Percentiles rank a stretch among this genome's conserved stretches.
phyloP scores from a whole-genome alignment of 2,329 filamentous ascomycete species.

The Monosporascus sp. region DNA sequence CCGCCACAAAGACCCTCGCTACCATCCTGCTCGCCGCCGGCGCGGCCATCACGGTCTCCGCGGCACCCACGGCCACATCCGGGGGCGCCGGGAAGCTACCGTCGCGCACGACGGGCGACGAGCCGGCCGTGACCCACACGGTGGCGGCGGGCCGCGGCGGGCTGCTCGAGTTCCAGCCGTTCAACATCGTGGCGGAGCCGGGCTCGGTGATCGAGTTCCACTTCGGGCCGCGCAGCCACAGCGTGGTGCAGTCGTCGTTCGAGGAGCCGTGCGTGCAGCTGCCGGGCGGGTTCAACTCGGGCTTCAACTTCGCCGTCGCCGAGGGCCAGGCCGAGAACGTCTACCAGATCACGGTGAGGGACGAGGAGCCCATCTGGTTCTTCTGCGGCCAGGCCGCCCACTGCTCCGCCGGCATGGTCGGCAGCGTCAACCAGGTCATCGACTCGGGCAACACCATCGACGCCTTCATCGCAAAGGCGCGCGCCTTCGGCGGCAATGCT shows the following conservation, averaged over 20 bases:
- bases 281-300: conserved; percentile 36
- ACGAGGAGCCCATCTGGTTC: conserved; percentile 37
- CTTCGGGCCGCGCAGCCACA: conserved; percentile 48
- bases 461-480: not conserved
- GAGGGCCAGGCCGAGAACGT: conserved; percentile 32
- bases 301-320: conserved; percentile 35
- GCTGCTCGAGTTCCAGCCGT: conserved; percentile 43
- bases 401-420: conserved; percentile 45
- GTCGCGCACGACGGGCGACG: conserved; percentile 26
- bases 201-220: conserved; percentile 51
- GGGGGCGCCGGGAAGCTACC: conserved; percentile 17
- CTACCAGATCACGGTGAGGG: conserved; percentile 39
- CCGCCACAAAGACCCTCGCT: conserved; percentile 21
- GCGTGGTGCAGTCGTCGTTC: conserved; percentile 37
- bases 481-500: not conserved
- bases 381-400: conserved; percentile 41
- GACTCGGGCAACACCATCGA: not conserved
- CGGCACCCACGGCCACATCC: conserved; percentile 27
- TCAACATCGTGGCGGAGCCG: conserved; percentile 39
- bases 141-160: conserved; percentile 39
- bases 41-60: conserved; percentile 20
- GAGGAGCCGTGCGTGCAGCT: conserved; percentile 31
- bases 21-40: conserved; percentile 20
- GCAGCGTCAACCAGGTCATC: conserved; percentile 42
- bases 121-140: conserved; percentile 38